Evolutionary conservation across 441 rosid species (phyloP).

Genomic region (Jatropha multifida): DNA sequence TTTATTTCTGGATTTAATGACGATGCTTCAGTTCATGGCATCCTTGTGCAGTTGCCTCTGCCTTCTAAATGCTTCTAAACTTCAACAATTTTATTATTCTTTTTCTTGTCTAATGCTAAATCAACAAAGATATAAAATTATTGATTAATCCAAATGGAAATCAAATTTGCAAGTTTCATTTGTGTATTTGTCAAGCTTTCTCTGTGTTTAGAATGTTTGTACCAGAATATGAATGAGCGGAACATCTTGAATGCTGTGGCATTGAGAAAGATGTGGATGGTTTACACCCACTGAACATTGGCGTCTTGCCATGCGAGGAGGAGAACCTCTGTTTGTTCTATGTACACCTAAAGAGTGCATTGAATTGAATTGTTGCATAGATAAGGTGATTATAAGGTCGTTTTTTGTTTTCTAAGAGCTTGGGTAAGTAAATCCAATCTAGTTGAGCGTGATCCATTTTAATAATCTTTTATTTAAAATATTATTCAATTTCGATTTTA

Average conservation of each 20-base stretch:
- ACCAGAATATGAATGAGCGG: slow-evolving; percentile 81
- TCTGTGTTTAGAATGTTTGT: not conserved
- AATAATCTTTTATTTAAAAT: too few relatives aligned
- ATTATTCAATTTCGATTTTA: too few relatives aligned
- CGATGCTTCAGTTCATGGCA: slow-evolving; percentile 80
- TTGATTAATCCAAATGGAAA: not conserved
- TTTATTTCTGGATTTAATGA: slow-evolving; percentile 56
- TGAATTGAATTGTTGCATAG: slow-evolving; percentile 63
- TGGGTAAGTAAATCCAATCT: too few relatives aligned
- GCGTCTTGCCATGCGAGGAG: slow-evolving; percentile 86
- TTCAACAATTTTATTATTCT: not conserved
- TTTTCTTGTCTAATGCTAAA: not conserved
- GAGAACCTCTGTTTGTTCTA: slow-evolving; percentile 79
- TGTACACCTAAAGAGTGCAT: slow-evolving; percentile 95
- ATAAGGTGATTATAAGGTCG: slow-evolving; percentile 28
- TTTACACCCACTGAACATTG: slow-evolving; percentile 82
- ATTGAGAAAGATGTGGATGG: slow-evolving; percentile 92
- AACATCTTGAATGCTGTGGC: slow-evolving; percentile 68
- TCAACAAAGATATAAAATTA: not conserved
- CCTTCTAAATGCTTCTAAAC: slow-evolving; percentile 54
- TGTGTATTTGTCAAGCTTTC: not conserved
- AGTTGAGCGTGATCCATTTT: too few relatives aligned
- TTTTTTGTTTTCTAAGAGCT: too few relatives aligned
- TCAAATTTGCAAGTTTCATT: too few relatives aligned
- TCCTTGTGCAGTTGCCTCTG: slow-evolving; percentile 86